Conservation (phyloP, 2,329 filamentous ascomycete species). For the Eutypella sp. region DNA sequence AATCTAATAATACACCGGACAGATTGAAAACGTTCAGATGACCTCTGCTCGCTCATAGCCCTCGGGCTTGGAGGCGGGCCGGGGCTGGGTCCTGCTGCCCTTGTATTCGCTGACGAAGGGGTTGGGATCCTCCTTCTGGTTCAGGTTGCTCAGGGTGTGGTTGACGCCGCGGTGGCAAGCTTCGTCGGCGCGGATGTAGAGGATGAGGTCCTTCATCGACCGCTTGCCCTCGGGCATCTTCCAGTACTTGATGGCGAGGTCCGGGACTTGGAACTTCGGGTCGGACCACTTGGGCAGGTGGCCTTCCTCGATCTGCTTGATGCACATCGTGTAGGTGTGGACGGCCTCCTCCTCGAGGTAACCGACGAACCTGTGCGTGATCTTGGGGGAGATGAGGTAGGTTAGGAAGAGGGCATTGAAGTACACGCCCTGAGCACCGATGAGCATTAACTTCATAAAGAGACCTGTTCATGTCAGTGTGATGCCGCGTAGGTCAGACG, state of each 20-base stretch:
- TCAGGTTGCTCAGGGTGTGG: slow-evolving; percentile 84
- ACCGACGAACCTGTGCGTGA: slow-evolving; percentile 91
- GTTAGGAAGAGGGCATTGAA: slow-evolving; percentile 90
- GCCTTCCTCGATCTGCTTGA: slow-evolving; percentile 82
- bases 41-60: slow-evolving; percentile 86
- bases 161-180: slow-evolving; percentile 91
- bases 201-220: slow-evolving; percentile 78
- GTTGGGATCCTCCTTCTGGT: slow-evolving; percentile 84
- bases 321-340: slow-evolving; percentile 86
- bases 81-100: slow-evolving; percentile 60
- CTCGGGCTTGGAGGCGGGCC: slow-evolving; percentile 56
- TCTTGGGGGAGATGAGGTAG: slow-evolving; percentile 81
- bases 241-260: slow-evolving; percentile 91
- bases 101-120: slow-evolving; percentile 85
- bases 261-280: slow-evolving; percentile 67
- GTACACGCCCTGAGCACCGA: slow-evolving; percentile 91
- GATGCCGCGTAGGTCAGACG: background rate
- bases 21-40: too few species aligned
- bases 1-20: too few species aligned
- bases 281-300: slow-evolving; percentile 75
- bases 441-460: slow-evolving; percentile 90
- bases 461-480: slow-evolving; percentile 44
- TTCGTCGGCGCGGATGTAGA: slow-evolving; percentile 88
- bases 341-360: slow-evolving; percentile 98
- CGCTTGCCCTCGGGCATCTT: slow-evolving; percentile 80